These are phyloP conservation scores for Thinopyrum elongatum DNA, from an alignment of 176 grass and related monocot genomes.

Conservation along the genomic window DNA sequence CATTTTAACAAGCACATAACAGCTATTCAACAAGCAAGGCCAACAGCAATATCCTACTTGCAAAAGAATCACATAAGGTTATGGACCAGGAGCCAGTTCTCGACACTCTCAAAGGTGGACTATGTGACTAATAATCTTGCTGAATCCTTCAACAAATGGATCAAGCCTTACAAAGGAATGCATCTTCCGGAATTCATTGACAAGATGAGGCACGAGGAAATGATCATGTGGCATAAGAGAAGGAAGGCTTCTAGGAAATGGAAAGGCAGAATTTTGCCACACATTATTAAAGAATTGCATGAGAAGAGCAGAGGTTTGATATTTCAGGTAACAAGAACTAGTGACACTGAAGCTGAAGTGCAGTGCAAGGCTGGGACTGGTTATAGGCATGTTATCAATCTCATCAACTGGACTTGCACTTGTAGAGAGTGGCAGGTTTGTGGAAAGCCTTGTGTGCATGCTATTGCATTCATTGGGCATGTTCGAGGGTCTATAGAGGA, in stretches of 20 bases:
- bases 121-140: background rate
- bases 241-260: background rate
- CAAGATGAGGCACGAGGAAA: background rate
- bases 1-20: background rate
- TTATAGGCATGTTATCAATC: background rate
- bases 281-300: background rate
- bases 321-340: background rate
- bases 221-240: background rate
- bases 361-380: background rate
- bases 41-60: background rate
- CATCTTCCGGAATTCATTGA: background rate
- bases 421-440: background rate
- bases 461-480: background rate
- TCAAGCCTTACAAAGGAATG: background rate
- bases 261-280: background rate
- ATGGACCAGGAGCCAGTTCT: background rate
- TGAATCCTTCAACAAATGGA: background rate
- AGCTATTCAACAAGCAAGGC: background rate
- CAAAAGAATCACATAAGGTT: background rate
- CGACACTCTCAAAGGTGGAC: background rate
- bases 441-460: background rate
- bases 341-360: background rate
- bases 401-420: background rate
- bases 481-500: background rate
- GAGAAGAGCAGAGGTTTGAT: background rate